These are phyloP conservation scores for Dipodascopsis tothii DNA, from an alignment of 805 yeast genomes.

Conservation along the genomic window DNA sequence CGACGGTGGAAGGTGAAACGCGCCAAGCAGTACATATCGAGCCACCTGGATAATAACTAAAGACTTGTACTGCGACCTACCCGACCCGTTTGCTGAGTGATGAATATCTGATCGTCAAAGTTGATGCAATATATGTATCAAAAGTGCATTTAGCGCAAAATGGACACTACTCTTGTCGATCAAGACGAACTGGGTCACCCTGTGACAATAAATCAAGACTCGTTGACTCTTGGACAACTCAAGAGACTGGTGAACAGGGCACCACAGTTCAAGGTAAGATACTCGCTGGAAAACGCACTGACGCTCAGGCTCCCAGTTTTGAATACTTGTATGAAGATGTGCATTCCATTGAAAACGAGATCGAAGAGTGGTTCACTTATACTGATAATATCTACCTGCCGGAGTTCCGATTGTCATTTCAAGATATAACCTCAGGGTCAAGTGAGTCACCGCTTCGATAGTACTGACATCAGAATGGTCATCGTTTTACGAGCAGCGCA, in stretches of 20 bases:
- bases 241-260: neutral
- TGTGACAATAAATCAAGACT: neutral
- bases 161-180: neutral
- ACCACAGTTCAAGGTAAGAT: neutral
- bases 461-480: too few relatives aligned
- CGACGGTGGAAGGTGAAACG: too few relatives aligned
- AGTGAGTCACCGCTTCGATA: neutral
- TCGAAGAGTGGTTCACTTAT: slow-evolving; percentile 42
- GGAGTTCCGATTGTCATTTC: neutral
- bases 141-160: too few relatives aligned
- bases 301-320: slow-evolving; percentile 29
- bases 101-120: too few relatives aligned
- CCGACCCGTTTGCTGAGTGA: too few relatives aligned
- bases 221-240: neutral
- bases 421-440: neutral
- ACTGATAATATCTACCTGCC: slow-evolving; percentile 21
- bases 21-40: too few relatives aligned
- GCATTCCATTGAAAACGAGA: slow-evolving; percentile 35
- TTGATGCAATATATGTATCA: too few relatives aligned
- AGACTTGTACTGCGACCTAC: too few relatives aligned
- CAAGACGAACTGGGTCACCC: neutral
- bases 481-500: too few relatives aligned
- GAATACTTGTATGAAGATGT: slow-evolving; percentile 39
- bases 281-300: neutral
- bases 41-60: too few relatives aligned